phyloP scores from a whole-genome alignment of 2,329 filamentous ascomycete species.

The Aspergillus sp. region DNA sequence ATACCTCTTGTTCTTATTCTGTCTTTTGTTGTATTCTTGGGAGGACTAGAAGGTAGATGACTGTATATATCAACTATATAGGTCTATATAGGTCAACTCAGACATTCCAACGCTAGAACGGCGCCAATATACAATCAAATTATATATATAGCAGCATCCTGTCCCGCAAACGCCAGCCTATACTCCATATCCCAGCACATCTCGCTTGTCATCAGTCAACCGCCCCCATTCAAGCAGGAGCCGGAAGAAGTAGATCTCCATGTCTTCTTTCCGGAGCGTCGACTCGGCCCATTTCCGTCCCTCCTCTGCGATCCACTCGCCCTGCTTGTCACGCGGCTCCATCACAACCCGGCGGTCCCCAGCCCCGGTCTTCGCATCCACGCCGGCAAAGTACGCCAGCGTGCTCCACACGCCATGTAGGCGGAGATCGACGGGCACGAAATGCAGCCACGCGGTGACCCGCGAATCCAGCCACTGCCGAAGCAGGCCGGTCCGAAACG shows the following conservation, averaged over 20 bases:
- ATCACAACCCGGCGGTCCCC: constrained; percentile 42
- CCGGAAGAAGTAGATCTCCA: constrained; percentile 72
- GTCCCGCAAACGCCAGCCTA: constrained; percentile 2
- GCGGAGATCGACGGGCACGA: constrained; percentile 65
- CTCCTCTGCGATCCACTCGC: constrained; percentile 55
- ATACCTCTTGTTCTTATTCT: too few relatives aligned
- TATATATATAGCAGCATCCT: constrained; percentile 1
- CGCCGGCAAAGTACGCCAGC: constrained; percentile 62
- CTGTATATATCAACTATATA: background rate
- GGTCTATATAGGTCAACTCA: background rate
- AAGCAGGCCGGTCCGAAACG: constrained; percentile 62
- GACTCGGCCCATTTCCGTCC: constrained; percentile 56
- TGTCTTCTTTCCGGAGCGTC: constrained; percentile 60
- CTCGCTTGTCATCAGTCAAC: constrained; percentile 53
- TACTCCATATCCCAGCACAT: constrained; percentile 35
- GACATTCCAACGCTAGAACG: background rate
- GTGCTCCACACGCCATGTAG: constrained; percentile 66
- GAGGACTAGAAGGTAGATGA: background rate
- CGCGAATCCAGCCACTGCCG: constrained; percentile 71
- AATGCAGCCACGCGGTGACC: constrained; percentile 67
- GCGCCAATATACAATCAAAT: background rate
- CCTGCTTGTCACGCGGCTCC: constrained; percentile 45
- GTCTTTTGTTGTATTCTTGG: background rate
- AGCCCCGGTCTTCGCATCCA: constrained; percentile 13
- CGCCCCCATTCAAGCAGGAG: constrained; percentile 69